Conservation (phyloP, 2,329 filamentous ascomycete species). For the Pseudogymnoascus sp. region DNA sequence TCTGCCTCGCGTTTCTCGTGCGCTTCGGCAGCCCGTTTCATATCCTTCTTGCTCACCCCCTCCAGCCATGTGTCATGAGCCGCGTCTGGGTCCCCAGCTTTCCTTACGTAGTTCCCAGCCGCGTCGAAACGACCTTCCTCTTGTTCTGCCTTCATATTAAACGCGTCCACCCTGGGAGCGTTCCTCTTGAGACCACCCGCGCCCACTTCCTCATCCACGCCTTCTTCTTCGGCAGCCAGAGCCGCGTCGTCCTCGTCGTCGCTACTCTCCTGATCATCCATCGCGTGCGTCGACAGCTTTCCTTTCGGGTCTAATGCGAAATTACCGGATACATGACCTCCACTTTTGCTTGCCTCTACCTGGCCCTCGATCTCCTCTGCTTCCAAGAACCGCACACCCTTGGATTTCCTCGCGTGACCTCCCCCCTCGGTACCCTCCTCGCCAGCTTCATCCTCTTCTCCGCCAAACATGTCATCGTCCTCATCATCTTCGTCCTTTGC, state of each 20-base stretch:
- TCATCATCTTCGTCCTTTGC: slow-evolving; percentile 45
- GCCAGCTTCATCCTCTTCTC: slow-evolving; percentile 44
- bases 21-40: slow-evolving; percentile 77
- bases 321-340: slow-evolving; percentile 55
- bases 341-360: slow-evolving; percentile 62
- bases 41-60: slow-evolving; percentile 87
- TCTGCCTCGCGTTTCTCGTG: slow-evolving; percentile 79
- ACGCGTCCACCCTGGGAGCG: slow-evolving; percentile 89
- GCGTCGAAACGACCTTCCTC: slow-evolving; percentile 92
- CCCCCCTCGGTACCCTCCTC: slow-evolving; percentile 32
- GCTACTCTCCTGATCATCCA: slow-evolving; percentile 38
- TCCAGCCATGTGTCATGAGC: slow-evolving; percentile 90
- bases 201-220: slow-evolving; percentile 80
- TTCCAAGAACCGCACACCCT: slow-evolving; percentile 54
- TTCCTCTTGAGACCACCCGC: slow-evolving; percentile 86
- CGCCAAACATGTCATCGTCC: slow-evolving; percentile 80
- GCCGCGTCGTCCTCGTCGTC: slow-evolving; percentile 65
- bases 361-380: slow-evolving; percentile 67
- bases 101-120: slow-evolving; percentile 81
- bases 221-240: slow-evolving; percentile 66
- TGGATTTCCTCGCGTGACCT: slow-evolving; percentile 47
- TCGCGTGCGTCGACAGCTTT: slow-evolving; percentile 30
- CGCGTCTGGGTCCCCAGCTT: slow-evolving; percentile 80
- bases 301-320: slow-evolving; percentile 52
- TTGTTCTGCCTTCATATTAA: slow-evolving; percentile 85